Evolutionary conservation across 306 rosid species (phyloP).

Genomic region (Pueraria montana): DNA sequence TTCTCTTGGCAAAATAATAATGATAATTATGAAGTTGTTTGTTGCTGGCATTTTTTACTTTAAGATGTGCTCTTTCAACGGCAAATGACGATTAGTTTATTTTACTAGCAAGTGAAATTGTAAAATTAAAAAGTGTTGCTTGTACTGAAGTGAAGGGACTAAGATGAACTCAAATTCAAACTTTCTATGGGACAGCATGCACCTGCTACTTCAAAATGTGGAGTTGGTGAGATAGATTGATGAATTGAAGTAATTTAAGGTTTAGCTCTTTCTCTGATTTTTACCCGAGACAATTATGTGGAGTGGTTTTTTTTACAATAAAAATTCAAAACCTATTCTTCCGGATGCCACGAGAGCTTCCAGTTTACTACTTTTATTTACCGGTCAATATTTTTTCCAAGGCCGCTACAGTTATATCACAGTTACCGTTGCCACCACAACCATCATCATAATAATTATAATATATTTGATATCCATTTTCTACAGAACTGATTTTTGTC

Average conservation of each 20-base stretch:
- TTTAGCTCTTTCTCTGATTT: not conserved
- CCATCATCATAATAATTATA: no score
- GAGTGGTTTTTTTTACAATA: not conserved
- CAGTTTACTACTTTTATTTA: not conserved
- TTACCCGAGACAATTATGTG: not conserved
- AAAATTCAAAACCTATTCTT: constrained; percentile 1
- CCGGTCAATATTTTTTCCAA: not conserved
- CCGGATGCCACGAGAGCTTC: not conserved
- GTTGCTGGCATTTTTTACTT: not conserved
- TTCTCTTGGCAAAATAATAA: not conserved
- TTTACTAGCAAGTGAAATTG: not conserved
- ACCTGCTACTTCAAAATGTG: constrained; percentile 21
- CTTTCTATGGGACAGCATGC: not conserved
- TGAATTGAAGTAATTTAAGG: not conserved
- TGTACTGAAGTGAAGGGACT: not conserved
- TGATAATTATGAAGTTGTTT: constrained; percentile 1
- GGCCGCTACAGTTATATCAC: not conserved
- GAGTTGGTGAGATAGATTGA: not conserved
- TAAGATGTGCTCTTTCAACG: not conserved
- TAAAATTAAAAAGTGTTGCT: not conserved
- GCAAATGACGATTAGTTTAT: constrained; percentile 11
- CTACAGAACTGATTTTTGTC: not conserved
- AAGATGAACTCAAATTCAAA: constrained; percentile 5
- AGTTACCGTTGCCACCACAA: not conserved
- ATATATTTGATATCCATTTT: not conserved